Conservation (phyloP, 2,329 filamentous ascomycete genomes). For the Penicillium sp. region DNA sequence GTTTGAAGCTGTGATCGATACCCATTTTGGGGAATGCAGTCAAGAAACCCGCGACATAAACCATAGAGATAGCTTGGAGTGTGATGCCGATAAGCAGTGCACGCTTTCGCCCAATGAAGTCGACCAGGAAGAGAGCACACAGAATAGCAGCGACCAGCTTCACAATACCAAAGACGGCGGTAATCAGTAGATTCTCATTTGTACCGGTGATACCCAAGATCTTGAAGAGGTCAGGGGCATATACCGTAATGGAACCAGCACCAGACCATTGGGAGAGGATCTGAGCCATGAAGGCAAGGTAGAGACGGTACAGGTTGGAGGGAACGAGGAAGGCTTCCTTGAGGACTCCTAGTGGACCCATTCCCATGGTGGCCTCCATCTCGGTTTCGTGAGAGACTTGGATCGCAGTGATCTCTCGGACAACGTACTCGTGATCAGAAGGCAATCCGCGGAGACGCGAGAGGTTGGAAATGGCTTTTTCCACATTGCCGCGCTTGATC, state of each 20-base stretch:
- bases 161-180: conserved; percentile 68
- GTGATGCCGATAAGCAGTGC: conserved; percentile 56
- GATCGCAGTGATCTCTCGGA: conserved; percentile 59
- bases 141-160: conserved; percentile 62
- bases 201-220: conserved; percentile 64
- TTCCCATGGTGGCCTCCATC: conserved; percentile 62
- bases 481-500: conserved; percentile 57
- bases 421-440: conserved; percentile 55
- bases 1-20: conserved; percentile 45
- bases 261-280: conserved; percentile 70
- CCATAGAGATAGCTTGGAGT: conserved; percentile 56
- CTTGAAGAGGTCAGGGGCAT: conserved; percentile 66
- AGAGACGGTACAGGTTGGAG: conserved; percentile 66
- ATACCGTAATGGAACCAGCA: conserved; percentile 68
- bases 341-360: conserved; percentile 58
- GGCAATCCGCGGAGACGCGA: conserved; percentile 54
- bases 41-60: conserved; percentile 58
- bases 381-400: conserved; percentile 62
- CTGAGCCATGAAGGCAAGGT: conserved; percentile 63
- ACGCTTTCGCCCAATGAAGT: conserved; percentile 69
- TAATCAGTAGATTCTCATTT: conserved; percentile 65
- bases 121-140: conserved; percentile 73
- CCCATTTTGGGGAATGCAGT: conserved; percentile 55
- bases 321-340: conserved; percentile 63
- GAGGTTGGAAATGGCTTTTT: conserved; percentile 45